Conservation (phyloP, 177 flowering plant species). For the Tripterygium wilfordii region DNA sequence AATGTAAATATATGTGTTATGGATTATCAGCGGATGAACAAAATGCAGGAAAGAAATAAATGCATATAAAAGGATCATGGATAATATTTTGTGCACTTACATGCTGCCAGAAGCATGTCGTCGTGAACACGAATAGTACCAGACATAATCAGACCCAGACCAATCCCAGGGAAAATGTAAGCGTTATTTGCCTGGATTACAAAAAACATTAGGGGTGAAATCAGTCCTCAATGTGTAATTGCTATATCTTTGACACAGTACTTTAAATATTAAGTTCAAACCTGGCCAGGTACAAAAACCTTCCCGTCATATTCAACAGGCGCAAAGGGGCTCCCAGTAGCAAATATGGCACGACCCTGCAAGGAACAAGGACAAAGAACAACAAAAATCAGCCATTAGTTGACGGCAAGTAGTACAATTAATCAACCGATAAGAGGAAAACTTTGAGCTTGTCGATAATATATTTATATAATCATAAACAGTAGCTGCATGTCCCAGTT, state of each 20-base stretch:
- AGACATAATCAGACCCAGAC: constrained; percentile 49
- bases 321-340: constrained; percentile 53
- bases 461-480: no score
- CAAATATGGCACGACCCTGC: constrained; percentile 55
- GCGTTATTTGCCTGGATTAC: constrained; percentile 41
- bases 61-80: no score
- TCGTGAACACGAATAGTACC: constrained; percentile 58
- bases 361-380: not conserved
- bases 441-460: no score
- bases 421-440: no score
- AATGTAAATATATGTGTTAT: no score
- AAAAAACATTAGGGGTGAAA: not conserved
- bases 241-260: no score
- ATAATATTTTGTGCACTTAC: constrained; percentile 39
- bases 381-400: no score
- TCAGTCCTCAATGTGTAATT: constrained; percentile 5
- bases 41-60: no score
- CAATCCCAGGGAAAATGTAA: constrained; percentile 52
- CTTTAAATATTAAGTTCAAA: no score
- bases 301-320: constrained; percentile 51
- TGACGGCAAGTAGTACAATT: no score
- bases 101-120: constrained; percentile 56
- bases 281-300: constrained; percentile 45
- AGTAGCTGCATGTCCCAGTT: no score
- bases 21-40: no score